A percentile compares a stretch with the other conserved stretches of the same genome.
phyloP scores from a whole-genome alignment of 176 grass and related monocot species.

The Ensete ventricosum region DNA sequence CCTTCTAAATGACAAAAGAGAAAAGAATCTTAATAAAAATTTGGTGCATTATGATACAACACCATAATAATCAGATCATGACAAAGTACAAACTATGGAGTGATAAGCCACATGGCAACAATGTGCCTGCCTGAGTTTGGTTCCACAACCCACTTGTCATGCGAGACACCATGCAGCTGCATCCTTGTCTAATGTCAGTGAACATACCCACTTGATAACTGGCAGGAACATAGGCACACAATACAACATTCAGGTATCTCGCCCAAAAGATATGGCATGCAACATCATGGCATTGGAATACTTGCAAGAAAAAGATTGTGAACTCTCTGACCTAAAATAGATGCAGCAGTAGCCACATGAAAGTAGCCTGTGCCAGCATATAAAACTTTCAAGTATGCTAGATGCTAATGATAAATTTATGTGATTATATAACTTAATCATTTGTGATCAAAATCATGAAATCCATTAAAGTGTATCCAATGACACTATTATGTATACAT shows the following conservation, averaged over 20 bases:
- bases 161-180: neutral
- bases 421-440: neutral
- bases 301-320: neutral
- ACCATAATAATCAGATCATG: neutral
- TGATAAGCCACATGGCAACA: neutral
- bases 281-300: too few relatives aligned
- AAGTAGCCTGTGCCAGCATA: neutral
- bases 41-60: neutral
- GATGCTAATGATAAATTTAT: neutral
- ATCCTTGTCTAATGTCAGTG: neutral
- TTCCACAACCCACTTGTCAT: neutral
- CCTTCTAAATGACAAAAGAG: neutral
- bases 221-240: neutral
- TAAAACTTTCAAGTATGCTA: neutral
- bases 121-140: neutral
- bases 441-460: neutral
- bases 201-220: too few relatives aligned
- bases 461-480: neutral
- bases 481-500: neutral
- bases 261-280: too few relatives aligned
- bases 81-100: neutral
- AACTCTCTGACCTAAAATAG: neutral
- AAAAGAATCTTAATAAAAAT: neutral
- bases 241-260: neutral
- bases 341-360: neutral